Conservation (phyloP, 2,329 filamentous ascomycete species). For the Aspergillus versicolor region DNA sequence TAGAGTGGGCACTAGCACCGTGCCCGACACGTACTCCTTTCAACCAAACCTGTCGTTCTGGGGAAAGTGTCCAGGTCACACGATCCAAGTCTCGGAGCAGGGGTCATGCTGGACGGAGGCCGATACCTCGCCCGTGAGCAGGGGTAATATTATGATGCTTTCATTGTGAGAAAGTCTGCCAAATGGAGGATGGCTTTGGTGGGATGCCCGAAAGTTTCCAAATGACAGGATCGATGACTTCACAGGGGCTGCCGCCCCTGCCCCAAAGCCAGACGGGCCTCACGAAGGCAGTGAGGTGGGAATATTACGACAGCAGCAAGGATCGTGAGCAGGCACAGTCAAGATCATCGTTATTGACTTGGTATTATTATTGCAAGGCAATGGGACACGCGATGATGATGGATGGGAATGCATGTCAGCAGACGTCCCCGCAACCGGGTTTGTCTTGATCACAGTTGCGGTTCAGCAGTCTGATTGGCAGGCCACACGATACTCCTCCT, state of each 20-base stretch:
- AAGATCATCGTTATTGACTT: neutral
- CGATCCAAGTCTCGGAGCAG: constrained; percentile 19
- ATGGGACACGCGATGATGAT: neutral
- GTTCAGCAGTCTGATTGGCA: constrained; percentile 3
- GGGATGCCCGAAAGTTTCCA: neutral
- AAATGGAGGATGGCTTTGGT: neutral
- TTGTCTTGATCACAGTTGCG: neutral
- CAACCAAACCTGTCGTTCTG: neutral
- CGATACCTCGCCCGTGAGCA: no score
- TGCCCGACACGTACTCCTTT: neutral
- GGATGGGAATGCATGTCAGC: constrained; percentile 9
- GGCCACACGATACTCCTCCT: neutral
- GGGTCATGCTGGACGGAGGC: neutral
- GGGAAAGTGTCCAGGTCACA: constrained; percentile 17
- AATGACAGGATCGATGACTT: neutral
- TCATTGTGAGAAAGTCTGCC: neutral
- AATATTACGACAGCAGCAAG: constrained; percentile 9
- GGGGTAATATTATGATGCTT: neutral
- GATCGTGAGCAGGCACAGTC: neutral
- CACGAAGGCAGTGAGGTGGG: neutral
- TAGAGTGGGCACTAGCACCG: neutral
- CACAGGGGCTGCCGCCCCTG: neutral
- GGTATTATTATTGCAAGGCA: neutral
- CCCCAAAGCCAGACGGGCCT: no score
- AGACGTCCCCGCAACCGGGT: constrained; percentile 8